These are phyloP conservation scores for Aspergillus sparsus DNA, from an alignment of 495 filamentous ascomycete species.

Conservation along the genomic window DNA sequence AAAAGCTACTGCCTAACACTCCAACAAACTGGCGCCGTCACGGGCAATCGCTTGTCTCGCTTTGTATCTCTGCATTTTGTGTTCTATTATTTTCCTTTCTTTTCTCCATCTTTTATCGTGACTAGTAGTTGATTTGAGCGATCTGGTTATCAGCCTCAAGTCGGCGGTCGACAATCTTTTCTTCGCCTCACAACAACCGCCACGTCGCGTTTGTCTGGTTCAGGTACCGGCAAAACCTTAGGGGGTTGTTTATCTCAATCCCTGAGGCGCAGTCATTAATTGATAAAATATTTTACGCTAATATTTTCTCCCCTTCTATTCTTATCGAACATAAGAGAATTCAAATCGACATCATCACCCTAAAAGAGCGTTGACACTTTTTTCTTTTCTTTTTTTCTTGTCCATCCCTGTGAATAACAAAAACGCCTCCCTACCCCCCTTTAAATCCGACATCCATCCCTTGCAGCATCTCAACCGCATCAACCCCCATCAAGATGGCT, in stretches of 20 bases:
- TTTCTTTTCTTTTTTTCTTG: background rate
- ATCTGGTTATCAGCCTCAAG: background rate
- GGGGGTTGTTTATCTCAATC: slow-evolving; percentile 12
- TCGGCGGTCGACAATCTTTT: background rate
- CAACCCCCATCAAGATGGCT: slow-evolving; percentile 60
- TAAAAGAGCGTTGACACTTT: too few species aligned
- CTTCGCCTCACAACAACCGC: background rate
- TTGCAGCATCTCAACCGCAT: slow-evolving; percentile 10
- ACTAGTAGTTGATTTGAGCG: background rate
- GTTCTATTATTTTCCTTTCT: slow-evolving; percentile 8
- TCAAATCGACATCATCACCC: background rate
- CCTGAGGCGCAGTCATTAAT: background rate
- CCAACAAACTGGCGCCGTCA: slow-evolving; percentile 9
- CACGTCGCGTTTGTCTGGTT: slow-evolving; percentile 17
- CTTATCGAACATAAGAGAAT: background rate
- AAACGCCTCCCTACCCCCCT: background rate
- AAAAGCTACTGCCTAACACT: slow-evolving; percentile 22
- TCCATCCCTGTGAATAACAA: too few species aligned
- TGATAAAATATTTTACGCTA: background rate
- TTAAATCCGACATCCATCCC: background rate
- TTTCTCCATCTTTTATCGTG: background rate
- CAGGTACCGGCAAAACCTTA: slow-evolving; percentile 14
- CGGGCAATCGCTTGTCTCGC: slow-evolving; percentile 4
- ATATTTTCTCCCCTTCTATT: too few species aligned
- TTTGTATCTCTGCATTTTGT: background rate